Evolutionary conservation across 306 rosid genomes (phyloP), one percentile per base, ranked within the genome.

Genomic region (Dicorynia guianensis): DNA sequence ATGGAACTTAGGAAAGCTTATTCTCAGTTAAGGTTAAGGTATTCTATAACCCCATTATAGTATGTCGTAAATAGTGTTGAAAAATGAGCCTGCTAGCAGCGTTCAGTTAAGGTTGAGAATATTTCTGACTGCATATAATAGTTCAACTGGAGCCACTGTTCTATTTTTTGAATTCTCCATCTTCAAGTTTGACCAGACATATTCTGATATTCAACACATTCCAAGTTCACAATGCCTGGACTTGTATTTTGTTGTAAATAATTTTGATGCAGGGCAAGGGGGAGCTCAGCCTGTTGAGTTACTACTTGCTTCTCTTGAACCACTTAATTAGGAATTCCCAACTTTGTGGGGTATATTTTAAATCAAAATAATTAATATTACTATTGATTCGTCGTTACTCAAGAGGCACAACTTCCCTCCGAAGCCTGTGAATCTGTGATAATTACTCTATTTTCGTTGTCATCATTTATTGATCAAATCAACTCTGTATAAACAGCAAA

Each of bases 191-290:
- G 36, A 8, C n/a, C 14, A 58, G 33, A 33, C 8, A 5, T 49
- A 5, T 3, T 72, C 13, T 57, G 57, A 5, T 49, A 5, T 3
- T 72, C 13, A 63, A 64, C 49, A 11, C 12, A 67, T 55, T 66
- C 53, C 47, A 82, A 60, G 12, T 76, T 71, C 42, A 7, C 50
- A 56, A 69, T 6, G 34, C 60, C 56, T 9, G 54, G 33, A 14
- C 69, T 11, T 53, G 38, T 63, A 63, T 13, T 49, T 71, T 49
- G 60, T 65, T 69, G 57, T 70, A 43, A 60, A 72, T 73, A 42
- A 46, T 10, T 40, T 40, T 46, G 30, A 46, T 11, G 12, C 15
- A 46, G n/a, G n/a, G 11, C 52, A 46, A 46, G 11, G 11, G 0
- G 4, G n/a, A 8, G 52, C 33, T 62, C 77, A 75, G 42, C 61